Evolutionary conservation across 202 grass and related monocot species (phyloP).

Genomic region (Musa balbisiana): DNA sequence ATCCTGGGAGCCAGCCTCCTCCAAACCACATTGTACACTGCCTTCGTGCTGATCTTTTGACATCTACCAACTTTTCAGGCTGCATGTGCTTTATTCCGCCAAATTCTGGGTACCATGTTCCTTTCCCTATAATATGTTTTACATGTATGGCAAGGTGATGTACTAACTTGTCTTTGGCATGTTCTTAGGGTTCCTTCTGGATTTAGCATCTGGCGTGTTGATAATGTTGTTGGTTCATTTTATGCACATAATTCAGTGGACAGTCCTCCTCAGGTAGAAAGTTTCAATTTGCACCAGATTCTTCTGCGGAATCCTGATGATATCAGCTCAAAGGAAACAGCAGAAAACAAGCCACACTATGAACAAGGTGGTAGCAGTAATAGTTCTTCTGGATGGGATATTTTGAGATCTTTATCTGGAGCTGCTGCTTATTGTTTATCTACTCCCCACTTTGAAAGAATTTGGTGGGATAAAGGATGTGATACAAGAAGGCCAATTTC

Average conservation of each 20-base stretch:
- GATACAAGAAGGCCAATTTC: conserved; percentile 73
- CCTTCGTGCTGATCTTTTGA: conserved; percentile 83
- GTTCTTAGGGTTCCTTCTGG: conserved; percentile 46
- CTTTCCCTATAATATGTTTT: not conserved
- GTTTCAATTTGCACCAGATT: conserved; percentile 79
- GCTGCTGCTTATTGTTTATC: conserved; percentile 70
- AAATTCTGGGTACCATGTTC: conserved; percentile 45
- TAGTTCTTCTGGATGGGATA: conserved; percentile 65
- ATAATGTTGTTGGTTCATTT: conserved; percentile 81
- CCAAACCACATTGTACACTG: conserved; percentile 79
- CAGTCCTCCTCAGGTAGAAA: conserved; percentile 40
- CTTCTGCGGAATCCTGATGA: conserved; percentile 67
- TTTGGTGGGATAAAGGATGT: conserved; percentile 97
- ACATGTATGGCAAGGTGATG: conserved; percentile 18
- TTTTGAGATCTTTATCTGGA: conserved; percentile 60
- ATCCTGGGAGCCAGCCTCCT: conserved; percentile 66
- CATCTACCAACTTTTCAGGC: conserved; percentile 69
- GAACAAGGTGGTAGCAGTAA: conserved; percentile 32
- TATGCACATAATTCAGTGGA: conserved; percentile 63
- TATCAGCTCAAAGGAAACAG: conserved; percentile 33
- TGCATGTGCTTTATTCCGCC: conserved; percentile 44
- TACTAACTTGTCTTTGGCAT: conserved; percentile 9
- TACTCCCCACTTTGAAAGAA: conserved; percentile 93
- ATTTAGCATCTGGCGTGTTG: conserved; percentile 85
- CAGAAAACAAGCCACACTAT: conserved; percentile 35